Evolutionary conservation across 2,329 filamentous ascomycete genomes (phyloP).

Genomic region (Talaromyces sp.): DNA sequence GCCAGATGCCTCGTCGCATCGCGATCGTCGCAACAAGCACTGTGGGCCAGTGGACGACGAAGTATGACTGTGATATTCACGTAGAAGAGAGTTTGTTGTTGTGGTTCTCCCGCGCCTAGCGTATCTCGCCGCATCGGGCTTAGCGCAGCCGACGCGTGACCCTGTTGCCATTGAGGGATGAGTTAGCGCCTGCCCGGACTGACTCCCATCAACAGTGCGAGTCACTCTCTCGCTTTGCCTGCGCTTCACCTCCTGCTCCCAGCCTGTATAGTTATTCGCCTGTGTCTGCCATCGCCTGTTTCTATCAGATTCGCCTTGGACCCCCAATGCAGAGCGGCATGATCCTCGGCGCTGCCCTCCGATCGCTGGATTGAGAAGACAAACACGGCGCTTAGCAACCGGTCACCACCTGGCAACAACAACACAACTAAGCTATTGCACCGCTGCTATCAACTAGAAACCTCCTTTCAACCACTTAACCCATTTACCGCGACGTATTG

Average conservation of each 20-base stretch:
- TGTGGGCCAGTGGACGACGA: too few relatives aligned
- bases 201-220: neutral
- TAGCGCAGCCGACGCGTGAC: conserved; percentile 37
- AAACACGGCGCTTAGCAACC: neutral
- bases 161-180: conserved; percentile 1
- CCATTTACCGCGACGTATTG: neutral
- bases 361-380: neutral
- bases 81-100: neutral
- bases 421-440: neutral
- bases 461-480: neutral
- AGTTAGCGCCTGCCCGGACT: neutral
- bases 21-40: neutral
- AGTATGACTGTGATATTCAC: too few relatives aligned
- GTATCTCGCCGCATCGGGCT: conserved; percentile 15
- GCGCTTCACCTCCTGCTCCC: neutral
- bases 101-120: neutral
- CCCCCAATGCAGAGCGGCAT: neutral
- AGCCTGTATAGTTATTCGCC: neutral
- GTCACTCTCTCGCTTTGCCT: neutral
- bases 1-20: neutral
- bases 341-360: neutral
- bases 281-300: neutral
- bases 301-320: neutral
- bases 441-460: neutral
- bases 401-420: neutral